Evolutionary conservation across 495 filamentous ascomycete genomes (phyloP), one percentile per base, ranked within the genome.

Genomic region (Delitschia confertaspora): DNA sequence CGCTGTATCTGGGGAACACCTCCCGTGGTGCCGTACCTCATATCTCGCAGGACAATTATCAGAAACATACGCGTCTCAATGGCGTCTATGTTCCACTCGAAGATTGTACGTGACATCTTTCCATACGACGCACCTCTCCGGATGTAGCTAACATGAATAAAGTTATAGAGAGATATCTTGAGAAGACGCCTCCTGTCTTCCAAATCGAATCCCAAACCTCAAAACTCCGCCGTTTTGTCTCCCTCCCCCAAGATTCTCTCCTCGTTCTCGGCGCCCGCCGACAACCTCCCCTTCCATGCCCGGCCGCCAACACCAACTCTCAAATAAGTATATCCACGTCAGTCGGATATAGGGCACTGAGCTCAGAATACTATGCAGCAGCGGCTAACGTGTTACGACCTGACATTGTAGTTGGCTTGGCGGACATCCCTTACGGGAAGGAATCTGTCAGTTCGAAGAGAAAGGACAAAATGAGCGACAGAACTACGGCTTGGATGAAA

Each of bases 1-100:
- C 91, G 34, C 81, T 84, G 51, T 93, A 80, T 60, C 61, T 95
- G 29, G 79, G 75, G 23, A 64, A 79, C 50, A 82, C 83, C 2
- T 94, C 93, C 29, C 74, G 91, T 45, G 91, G 91, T 8, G 73
- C 70, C 1, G 66, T 95, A 21, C 85, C 91, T 17, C 91, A 98
- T 65, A 64, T 98, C 38, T 78, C 88, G 11, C 89, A 86, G 40
- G 91, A 98, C 68, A 80, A 82, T 51, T 65, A 89, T 49, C 62
- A 64, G 19, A 75, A 78, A 25, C 72, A 82, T 49, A 76, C 79
- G 5, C 56, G 73, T 4, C 68, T 88, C 30, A 65, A 62, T 14
- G 84, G 82, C 34, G 67, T 86, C 18, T 93, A 89, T 61, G 68
- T 87, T 43, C 85, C 83, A 9, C 63, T 96, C 9, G 91, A 98